These are phyloP conservation scores for Diphasiastrum complanatum DNA, from an alignment of 83 land plant genomes.

Conservation along the genomic window DNA sequence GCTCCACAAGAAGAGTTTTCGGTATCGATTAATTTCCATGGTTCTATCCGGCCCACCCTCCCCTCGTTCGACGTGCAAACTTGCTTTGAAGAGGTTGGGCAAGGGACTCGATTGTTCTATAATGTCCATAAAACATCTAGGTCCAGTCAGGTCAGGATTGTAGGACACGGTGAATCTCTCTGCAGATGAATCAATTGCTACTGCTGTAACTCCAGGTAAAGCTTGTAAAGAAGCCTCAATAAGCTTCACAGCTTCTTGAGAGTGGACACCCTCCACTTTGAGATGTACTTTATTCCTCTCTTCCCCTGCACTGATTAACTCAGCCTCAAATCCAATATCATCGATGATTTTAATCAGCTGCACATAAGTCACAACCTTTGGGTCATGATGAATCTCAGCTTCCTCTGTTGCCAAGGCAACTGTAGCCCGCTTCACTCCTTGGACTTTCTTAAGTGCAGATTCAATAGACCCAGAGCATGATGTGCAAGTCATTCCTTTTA, in stretches of 20 bases:
- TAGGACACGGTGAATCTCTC: constrained; percentile 49
- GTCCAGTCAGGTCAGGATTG: constrained; percentile 57
- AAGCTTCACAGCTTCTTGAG: constrained; percentile 26
- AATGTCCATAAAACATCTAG: constrained; percentile 50
- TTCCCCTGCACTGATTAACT: constrained; percentile 51
- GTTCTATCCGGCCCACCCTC: constrained; percentile 31
- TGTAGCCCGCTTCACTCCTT: constrained; percentile 48
- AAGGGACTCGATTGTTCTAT: constrained; percentile 41
- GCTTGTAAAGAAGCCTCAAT: constrained; percentile 47
- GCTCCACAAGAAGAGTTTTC: constrained; percentile 54
- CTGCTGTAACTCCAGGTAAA: constrained; percentile 48
- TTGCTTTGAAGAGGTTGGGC: constrained; percentile 37
- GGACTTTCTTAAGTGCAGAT: constrained; percentile 37
- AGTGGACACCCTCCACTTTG: constrained; percentile 38
- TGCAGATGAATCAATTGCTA: constrained; percentile 23
- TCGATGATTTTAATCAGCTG: constrained; percentile 38
- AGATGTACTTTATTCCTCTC: constrained; percentile 49
- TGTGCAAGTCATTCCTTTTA: constrained; percentile 82
- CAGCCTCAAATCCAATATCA: constrained; percentile 64
- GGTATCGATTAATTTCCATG: constrained; percentile 45
- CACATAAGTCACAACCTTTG: constrained; percentile 32
- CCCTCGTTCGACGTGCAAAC: constrained; percentile 35
- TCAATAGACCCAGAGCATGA: constrained; percentile 65
- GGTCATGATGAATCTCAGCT: constrained; percentile 62
- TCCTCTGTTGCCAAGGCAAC: constrained; percentile 79